Evolutionary conservation across 306 rosid genomes (phyloP).

Genomic region (Quercus variabilis): DNA sequence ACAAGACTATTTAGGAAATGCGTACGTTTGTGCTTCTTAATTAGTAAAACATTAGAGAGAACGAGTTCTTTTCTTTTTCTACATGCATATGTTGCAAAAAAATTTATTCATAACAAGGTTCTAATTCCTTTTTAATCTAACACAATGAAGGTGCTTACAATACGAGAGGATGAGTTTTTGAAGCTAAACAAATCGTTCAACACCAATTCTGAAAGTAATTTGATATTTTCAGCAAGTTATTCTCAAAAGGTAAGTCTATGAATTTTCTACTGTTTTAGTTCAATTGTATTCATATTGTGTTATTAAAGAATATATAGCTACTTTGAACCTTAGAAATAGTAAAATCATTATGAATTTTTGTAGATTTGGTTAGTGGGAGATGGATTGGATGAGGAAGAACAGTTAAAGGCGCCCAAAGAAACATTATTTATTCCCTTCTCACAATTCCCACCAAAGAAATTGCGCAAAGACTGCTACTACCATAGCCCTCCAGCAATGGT

Average conservation of each 20-base stretch:
- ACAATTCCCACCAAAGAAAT: conserved; percentile 60
- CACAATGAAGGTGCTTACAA: conserved; percentile 37
- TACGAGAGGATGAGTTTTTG: conserved; percentile 34
- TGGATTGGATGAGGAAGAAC: conserved; percentile 47
- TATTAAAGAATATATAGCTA: too few relatives aligned
- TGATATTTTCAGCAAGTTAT: conserved; percentile 32
- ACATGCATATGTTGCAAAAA: too few relatives aligned
- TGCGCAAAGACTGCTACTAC: conserved; percentile 72
- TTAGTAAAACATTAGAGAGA: too few relatives aligned
- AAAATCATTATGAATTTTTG: not conserved
- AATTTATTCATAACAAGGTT: too few relatives aligned
- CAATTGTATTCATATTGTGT: too few relatives aligned
- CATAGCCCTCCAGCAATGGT: conserved; percentile 66
- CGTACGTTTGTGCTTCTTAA: too few relatives aligned
- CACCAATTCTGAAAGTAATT: conserved; percentile 22
- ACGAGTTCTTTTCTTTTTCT: too few relatives aligned
- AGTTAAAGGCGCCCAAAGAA: conserved; percentile 60
- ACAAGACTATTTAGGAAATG: too few relatives aligned
- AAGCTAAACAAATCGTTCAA: conserved; percentile 36
- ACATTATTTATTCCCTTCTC: conserved; percentile 69
- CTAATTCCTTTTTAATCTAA: not conserved
- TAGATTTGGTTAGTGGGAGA: conserved; percentile 81
- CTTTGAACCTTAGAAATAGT: not conserved
- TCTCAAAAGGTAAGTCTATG: conserved; percentile 37
- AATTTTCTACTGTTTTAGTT: not conserved